Percentiles rank a stretch among this genome's conserved stretches.
Evolutionary conservation across 306 rosid genomes (phyloP).

Genomic region (Albizia julibrissin): DNA sequence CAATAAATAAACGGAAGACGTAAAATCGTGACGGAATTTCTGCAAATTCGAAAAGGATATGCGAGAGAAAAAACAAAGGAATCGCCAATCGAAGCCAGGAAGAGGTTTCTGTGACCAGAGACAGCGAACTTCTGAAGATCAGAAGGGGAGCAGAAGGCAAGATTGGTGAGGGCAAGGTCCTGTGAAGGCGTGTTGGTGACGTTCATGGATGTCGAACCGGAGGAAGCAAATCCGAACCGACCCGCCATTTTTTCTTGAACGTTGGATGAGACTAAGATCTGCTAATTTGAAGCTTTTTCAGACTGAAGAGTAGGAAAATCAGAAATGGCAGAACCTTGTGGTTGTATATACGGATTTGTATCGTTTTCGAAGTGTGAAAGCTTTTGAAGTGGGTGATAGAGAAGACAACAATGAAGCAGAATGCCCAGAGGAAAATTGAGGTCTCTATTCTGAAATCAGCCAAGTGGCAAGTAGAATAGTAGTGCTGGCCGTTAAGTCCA

Average conservation of each 20-base stretch:
- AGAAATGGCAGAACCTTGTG: neutral
- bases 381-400: neutral
- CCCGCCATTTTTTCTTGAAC: slow-evolving; percentile 53
- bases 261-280: neutral
- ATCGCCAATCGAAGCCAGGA: slow-evolving; percentile 63
- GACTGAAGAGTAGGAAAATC: neutral
- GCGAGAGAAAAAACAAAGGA: slow-evolving; percentile 67
- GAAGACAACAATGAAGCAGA: neutral
- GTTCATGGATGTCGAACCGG: slow-evolving; percentile 50
- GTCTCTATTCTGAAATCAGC: neutral
- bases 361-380: neutral
- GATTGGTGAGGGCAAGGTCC: slow-evolving; percentile 74
- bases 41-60: slow-evolving; percentile 62
- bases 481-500: neutral
- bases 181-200: slow-evolving; percentile 71
- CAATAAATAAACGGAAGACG: neutral
- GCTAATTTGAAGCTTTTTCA: neutral
- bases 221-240: slow-evolving; percentile 32
- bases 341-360: too few species aligned
- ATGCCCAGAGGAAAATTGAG: neutral
- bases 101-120: slow-evolving; percentile 49
- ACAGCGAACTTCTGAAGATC: slow-evolving; percentile 74
- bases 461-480: too few species aligned
- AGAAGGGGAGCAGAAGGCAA: slow-evolving; percentile 69
- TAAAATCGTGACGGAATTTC: neutral